A percentile compares a stretch with the other conserved stretches of the same genome.
phyloP scores from a whole-genome alignment of 23 red algal genomes.

The Gracilariopsis chorda region DNA sequence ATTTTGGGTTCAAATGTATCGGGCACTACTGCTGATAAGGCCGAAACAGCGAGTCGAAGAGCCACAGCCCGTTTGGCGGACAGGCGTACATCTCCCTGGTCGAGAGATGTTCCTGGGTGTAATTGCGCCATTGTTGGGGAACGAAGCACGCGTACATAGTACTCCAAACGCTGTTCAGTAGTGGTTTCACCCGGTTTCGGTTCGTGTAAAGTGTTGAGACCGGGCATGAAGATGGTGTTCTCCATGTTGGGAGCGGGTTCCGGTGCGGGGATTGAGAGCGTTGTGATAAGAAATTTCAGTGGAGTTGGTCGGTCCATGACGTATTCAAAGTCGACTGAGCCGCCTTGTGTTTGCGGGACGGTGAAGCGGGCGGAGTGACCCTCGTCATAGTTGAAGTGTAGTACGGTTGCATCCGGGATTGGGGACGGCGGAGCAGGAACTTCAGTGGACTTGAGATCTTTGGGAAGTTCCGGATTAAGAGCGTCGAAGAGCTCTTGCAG shows the following conservation, averaged over 20 bases:
- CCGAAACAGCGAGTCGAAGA: not conserved
- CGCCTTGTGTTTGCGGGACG: constrained; percentile 28
- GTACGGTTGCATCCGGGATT: not conserved
- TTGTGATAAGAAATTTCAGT: not conserved
- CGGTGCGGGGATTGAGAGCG: not conserved
- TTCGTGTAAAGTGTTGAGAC: constrained; percentile 53
- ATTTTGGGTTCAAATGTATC: not conserved
- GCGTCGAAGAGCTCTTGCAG: too few relatives aligned
- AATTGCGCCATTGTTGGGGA: not conserved
- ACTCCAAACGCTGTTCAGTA: not conserved
- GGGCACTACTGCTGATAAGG: not conserved
- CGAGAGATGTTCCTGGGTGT: constrained; percentile 10
- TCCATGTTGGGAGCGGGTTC: not conserved
- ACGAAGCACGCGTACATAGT: constrained; percentile 29
- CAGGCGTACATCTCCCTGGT: constrained; percentile 42
- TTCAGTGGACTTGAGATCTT: not conserved
- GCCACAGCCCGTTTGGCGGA: not conserved
- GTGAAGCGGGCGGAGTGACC: constrained; percentile 37
- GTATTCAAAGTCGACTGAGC: constrained; percentile 32
- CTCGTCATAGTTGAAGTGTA: constrained; percentile 53
- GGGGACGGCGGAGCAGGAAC: not conserved
- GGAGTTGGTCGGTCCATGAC: not conserved
- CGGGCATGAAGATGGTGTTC: constrained; percentile 21
- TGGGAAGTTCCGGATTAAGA: constrained; percentile 1
- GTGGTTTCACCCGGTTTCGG: constrained; percentile 15